phyloP scores from a whole-genome alignment of 345 rosid species.

The Citrus trifoliata region DNA sequence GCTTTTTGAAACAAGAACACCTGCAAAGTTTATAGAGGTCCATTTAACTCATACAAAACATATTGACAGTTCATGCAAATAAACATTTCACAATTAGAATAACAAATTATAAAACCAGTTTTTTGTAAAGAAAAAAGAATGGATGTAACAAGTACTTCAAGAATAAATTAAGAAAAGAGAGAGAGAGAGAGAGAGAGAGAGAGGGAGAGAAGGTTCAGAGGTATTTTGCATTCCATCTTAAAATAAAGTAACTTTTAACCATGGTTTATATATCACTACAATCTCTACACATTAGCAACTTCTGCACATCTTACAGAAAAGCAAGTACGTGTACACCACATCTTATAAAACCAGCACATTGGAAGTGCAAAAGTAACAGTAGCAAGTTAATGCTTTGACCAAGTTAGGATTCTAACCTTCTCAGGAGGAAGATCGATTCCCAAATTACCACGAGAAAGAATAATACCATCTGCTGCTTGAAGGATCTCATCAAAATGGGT shows the following conservation, averaged over 20 bases:
- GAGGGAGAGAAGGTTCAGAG: background rate
- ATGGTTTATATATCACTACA: background rate
- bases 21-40: constrained; percentile 35
- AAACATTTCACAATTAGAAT: background rate
- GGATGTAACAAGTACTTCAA: background rate
- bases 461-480: constrained; percentile 97
- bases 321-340: background rate
- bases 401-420: constrained; percentile 53
- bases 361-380: background rate
- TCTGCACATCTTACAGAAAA: background rate
- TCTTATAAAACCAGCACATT: background rate
- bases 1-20: constrained; percentile 95
- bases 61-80: background rate
- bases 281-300: background rate
- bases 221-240: background rate
- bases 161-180: background rate
- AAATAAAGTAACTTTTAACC: background rate
- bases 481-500: constrained; percentile 97
- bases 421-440: constrained; percentile 98
- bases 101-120: background rate
- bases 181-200: too few relatives aligned
- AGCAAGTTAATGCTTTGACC: background rate
- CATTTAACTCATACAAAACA: constrained; percentile 3
- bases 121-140: background rate
- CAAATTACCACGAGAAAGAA: constrained; percentile 97